Evolutionary conservation across 495 filamentous ascomycete genomes (phyloP), one percentile per base, ranked within the genome.

Genomic region (Lindgomyces ingoldianus): DNA sequence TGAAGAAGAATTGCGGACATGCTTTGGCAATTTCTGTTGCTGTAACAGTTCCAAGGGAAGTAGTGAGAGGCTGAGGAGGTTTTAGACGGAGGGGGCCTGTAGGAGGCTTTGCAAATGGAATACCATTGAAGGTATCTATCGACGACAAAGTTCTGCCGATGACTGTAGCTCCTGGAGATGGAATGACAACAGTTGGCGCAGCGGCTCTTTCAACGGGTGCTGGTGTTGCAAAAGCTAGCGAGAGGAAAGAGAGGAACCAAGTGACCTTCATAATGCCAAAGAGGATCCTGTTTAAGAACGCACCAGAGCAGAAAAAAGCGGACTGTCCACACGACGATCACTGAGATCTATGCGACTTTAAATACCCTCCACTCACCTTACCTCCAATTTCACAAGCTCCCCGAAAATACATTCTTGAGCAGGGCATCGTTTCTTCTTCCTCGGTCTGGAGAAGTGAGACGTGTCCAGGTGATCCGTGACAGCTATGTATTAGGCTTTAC

Each of bases 21-120:
- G 74, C 67, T 57, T 46, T 66, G 21, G 72, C 52, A 19, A 27
- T 60, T 9, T 25, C 68, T 9, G 65, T 69, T 3, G 61, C 72
- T 9, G 54, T 41, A 42, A 76, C 42, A 1, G 44, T 73, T 25
- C 72, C 73, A n/a, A 70, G 71, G 4, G 77, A 58, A 1, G 76
- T 70, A 29, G 78, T 74, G 0, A 88, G 62, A 0, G 81, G 71
- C 71, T 83, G 81, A 0, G 87, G 85, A 11, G 84, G 75, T 63
- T 83, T 85, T 54, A 90, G 79, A 2, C 87, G 81, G 33, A 86
- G 78, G 0, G 74, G 62, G 0, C 82, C 85, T 1, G 76, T 79
- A 1, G 87, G 86, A 6, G 81, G 78, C 57, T 86, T 75, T 12
- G 86, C 86, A 67, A 84, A 89, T 1, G 87, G 87, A 16, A 90